Evolutionary conservation across 2,329 filamentous ascomycete species (phyloP).

Genomic region (Biscogniauxia marginata): DNA sequence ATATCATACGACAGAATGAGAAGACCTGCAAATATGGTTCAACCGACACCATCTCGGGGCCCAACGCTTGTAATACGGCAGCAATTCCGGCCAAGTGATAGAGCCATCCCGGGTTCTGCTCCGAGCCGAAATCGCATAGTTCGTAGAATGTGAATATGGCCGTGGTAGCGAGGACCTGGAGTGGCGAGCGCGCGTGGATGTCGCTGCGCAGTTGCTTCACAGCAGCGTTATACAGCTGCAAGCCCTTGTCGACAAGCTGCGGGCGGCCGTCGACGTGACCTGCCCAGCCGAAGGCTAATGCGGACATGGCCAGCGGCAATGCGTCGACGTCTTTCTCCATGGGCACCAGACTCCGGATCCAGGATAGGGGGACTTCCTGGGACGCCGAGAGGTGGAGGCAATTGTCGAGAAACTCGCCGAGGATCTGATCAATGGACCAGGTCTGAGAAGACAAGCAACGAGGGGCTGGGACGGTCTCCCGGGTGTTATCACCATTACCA

Average conservation of each 20-base stretch:
- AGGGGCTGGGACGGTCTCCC: conserved; percentile 1
- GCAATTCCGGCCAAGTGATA: conserved; percentile 19
- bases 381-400: conserved; percentile 10
- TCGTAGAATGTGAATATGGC: conserved; percentile 19
- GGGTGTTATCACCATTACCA: background rate
- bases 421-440: conserved; percentile 15
- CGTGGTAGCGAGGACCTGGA: conserved; percentile 18
- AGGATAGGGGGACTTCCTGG: conserved; percentile 17
- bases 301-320: conserved; percentile 21
- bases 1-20: conserved; percentile 18
- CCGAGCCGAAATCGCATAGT: conserved; percentile 22
- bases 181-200: conserved; percentile 8
- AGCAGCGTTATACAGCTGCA: conserved; percentile 21
- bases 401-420: conserved; percentile 15
- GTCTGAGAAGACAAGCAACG: conserved; percentile 8
- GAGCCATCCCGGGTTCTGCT: conserved; percentile 16
- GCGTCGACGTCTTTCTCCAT: conserved; percentile 18
- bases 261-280: conserved; percentile 11
- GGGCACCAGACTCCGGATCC: conserved; percentile 15
- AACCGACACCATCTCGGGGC: conserved; percentile 15
- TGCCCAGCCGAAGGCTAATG: conserved; percentile 23
- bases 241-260: conserved; percentile 15
- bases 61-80: conserved; percentile 13
- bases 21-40: conserved; percentile 18
- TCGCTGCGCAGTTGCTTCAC: conserved; percentile 17